Evolutionary conservation across 2,329 filamentous ascomycete species (phyloP).

Genomic region (Talaromyces albobiverticillius): DNA sequence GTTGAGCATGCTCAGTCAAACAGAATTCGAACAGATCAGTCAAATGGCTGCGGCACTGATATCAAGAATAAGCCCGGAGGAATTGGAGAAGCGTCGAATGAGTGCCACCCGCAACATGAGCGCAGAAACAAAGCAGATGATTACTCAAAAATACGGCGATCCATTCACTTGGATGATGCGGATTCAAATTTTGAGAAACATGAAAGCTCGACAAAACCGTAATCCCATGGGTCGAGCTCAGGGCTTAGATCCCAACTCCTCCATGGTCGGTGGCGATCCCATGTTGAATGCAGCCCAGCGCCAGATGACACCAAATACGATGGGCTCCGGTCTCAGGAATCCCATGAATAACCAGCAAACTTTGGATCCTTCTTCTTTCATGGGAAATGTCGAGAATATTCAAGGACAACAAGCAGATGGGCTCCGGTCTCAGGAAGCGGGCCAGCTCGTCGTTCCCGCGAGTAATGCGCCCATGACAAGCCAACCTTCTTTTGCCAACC

Average conservation of each 20-base stretch:
- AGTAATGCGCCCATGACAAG: conserved; percentile 54
- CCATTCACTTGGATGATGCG: conserved; percentile 52
- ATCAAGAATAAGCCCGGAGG: conserved; percentile 41
- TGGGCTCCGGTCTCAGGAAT: conserved; percentile 35
- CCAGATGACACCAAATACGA: conserved; percentile 41
- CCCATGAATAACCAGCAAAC: conserved; percentile 29
- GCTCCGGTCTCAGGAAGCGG: conserved; percentile 59
- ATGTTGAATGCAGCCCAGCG: conserved; percentile 40
- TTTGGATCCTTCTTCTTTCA: conserved; percentile 36
- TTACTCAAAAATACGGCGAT: conserved; percentile 46
- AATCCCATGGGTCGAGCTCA: conserved; percentile 29
- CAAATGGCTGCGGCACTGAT: conserved; percentile 48
- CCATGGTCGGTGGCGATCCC: conserved; percentile 34
- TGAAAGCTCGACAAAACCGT: conserved; percentile 33
- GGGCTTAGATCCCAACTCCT: conserved; percentile 20
- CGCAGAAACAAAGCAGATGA: conserved; percentile 46
- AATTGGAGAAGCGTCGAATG: conserved; percentile 48
- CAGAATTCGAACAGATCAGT: conserved; percentile 45
- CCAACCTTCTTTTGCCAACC: conserved; percentile 34
- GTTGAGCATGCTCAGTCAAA: conserved; percentile 32
- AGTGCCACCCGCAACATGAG: conserved; percentile 44
- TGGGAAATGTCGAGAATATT: conserved; percentile 53
- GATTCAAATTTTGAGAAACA: conserved; percentile 44
- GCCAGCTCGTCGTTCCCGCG: conserved; percentile 62
- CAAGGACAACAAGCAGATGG: conserved; percentile 61